Evolutionary conservation across 345 rosid genomes (phyloP).

Genomic region (Reutealis trisperma): DNA sequence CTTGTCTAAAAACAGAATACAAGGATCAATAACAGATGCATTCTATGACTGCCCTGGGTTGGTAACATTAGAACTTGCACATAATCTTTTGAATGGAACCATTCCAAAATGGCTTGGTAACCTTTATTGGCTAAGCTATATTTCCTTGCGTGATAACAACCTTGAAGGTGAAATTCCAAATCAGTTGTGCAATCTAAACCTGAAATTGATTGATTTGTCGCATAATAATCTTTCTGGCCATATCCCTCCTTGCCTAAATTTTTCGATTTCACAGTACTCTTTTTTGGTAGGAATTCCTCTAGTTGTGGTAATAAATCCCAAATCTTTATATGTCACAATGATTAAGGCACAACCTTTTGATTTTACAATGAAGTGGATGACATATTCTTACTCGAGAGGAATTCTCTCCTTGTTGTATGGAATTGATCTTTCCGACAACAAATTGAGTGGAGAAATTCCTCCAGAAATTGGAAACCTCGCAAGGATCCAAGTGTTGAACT

Average conservation of each 20-base stretch:
- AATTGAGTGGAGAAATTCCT: slow-evolving; percentile 33
- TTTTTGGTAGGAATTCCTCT: no score
- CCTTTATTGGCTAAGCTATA: neutral
- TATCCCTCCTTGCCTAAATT: slow-evolving; percentile 11
- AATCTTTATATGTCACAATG: no score
- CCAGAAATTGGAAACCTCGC: slow-evolving; percentile 15
- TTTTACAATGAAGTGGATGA: no score
- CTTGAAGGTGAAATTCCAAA: slow-evolving; percentile 8
- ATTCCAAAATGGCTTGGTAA: slow-evolving; percentile 24
- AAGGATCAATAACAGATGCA: no score
- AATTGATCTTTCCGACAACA: slow-evolving; percentile 39
- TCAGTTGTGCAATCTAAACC: neutral
- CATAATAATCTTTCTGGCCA: slow-evolving; percentile 14
- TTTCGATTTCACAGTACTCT: no score
- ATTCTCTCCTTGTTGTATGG: slow-evolving; percentile 20
- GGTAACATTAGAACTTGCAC: slow-evolving; percentile 8
- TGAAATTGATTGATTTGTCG: no score
- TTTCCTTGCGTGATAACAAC: slow-evolving; percentile 21
- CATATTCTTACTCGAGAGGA: no score
- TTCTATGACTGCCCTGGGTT: no score
- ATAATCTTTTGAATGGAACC: slow-evolving; percentile 8
- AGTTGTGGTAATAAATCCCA: no score
- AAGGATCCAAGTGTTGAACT: no score
- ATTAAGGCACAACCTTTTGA: no score
- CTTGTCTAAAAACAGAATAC: no score